Conservation (phyloP, 306 rosid genomes). For the Malus fusca region DNA sequence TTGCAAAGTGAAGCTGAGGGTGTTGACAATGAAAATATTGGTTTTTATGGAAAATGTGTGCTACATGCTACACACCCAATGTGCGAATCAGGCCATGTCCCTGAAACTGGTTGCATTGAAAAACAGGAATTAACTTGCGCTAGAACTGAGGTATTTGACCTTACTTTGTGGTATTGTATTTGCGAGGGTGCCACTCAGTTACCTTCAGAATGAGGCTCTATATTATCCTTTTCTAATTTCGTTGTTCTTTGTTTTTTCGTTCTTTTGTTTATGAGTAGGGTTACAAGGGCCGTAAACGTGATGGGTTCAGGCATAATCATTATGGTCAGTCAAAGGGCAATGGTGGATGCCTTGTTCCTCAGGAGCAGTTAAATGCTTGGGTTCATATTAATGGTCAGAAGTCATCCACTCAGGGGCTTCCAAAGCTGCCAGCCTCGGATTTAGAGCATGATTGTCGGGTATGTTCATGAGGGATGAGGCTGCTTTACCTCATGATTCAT, state of each 20-base stretch:
- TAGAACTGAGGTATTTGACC: slow-evolving; percentile 46
- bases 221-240: not conserved
- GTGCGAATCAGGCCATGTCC: slow-evolving; percentile 21
- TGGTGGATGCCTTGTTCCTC: slow-evolving; percentile 52
- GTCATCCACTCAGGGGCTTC: slow-evolving; percentile 27
- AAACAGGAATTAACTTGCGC: slow-evolving; percentile 42
- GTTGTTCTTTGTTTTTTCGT: not conserved
- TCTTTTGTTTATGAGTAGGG: slow-evolving; percentile 32
- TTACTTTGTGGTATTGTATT: not conserved
- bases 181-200: not conserved
- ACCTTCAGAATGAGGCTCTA: not conserved
- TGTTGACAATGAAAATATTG: slow-evolving; percentile 41
- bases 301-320: slow-evolving; percentile 34
- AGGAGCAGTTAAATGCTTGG: slow-evolving; percentile 75
- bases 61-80: slow-evolving; percentile 42
- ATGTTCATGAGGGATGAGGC: slow-evolving; percentile 17
- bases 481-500: not conserved
- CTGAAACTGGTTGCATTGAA: slow-evolving; percentile 22
- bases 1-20: slow-evolving; percentile 66
- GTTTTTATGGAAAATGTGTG: slow-evolving; percentile 54
- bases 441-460: slow-evolving; percentile 55
- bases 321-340: slow-evolving; percentile 20
- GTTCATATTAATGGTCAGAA: slow-evolving; percentile 54
- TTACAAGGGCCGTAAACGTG: slow-evolving; percentile 54
- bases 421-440: slow-evolving; percentile 33